Evolutionary conservation across 768 basidiomycete genomes (phyloP).

Genomic region (Phylloporus arenicola): DNA sequence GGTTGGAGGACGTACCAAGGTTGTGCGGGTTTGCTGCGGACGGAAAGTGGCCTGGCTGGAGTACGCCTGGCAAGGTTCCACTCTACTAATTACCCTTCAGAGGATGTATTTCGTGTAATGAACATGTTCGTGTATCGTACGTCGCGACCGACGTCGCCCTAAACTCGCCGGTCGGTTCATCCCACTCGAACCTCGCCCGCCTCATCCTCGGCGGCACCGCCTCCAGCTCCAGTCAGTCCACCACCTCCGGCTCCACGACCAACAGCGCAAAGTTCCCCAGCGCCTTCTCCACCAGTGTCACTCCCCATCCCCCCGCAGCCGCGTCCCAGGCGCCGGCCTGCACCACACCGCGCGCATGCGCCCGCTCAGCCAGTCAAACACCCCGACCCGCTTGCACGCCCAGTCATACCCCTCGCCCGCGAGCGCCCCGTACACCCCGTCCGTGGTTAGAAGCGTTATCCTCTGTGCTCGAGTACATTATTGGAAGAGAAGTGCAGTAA

Average conservation of each 20-base stretch:
- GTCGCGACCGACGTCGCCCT: slow-evolving; percentile 60
- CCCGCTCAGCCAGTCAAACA: slow-evolving; percentile 55
- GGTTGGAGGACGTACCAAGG: slow-evolving; percentile 19
- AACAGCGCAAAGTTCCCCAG: slow-evolving; percentile 66
- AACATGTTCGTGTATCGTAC: too few species aligned
- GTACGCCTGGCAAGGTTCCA: slow-evolving; percentile 9
- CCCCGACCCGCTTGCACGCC: slow-evolving; percentile 57
- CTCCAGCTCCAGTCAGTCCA: too few species aligned
- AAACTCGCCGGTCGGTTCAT: slow-evolving; percentile 40
- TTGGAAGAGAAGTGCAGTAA: too few species aligned
- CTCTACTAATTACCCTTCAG: neutral
- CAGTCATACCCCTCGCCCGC: slow-evolving; percentile 39
- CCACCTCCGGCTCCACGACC: slow-evolving; percentile 64
- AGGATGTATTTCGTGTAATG: too few species aligned
- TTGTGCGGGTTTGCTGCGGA: slow-evolving; percentile 18
- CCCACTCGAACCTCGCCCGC: slow-evolving; percentile 50
- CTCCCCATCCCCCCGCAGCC: slow-evolving; percentile 50
- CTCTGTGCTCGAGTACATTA: too few species aligned
- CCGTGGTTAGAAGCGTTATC: too few species aligned
- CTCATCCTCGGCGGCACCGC: slow-evolving; percentile 47
- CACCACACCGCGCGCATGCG: slow-evolving; percentile 70
- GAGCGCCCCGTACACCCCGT: slow-evolving; percentile 31
- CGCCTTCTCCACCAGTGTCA: slow-evolving; percentile 57
- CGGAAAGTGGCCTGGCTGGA: slow-evolving; percentile 20
- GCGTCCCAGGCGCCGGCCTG: slow-evolving; percentile 59